Conservation (phyloP, 805 yeast genomes). For the Cyberlindnera saturnus region DNA sequence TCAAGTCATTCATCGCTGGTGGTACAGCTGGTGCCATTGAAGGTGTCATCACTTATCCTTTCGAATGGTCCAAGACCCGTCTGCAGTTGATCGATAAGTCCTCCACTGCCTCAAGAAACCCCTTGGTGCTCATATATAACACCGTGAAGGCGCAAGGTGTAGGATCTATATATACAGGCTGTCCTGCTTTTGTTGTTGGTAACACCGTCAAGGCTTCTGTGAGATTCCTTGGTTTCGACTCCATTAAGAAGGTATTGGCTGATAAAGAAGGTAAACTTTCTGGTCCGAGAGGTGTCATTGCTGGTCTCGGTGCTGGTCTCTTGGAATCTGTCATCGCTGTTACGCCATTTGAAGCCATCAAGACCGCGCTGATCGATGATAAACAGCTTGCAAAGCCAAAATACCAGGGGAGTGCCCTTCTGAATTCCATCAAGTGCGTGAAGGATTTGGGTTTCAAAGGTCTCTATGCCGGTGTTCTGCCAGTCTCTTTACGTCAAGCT, state of each 20-base stretch:
- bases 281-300: conserved; percentile 87
- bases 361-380: conserved; percentile 93
- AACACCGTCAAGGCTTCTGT: conserved; percentile 96
- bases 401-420: conserved; percentile 53
- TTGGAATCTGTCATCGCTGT: conserved; percentile 89
- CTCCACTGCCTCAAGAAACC: conserved; percentile 69
- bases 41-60: conserved; percentile 89
- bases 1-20: conserved; percentile 86
- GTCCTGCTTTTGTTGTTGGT: conserved; percentile 94
- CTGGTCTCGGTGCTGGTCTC: conserved; percentile 97
- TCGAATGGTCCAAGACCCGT: conserved; percentile 94
- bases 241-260: conserved; percentile 67
- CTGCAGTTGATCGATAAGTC: conserved; percentile 72
- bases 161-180: conserved; percentile 80
- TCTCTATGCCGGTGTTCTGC: conserved; percentile 81
- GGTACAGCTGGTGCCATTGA: conserved; percentile 96
- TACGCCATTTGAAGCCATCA: conserved; percentile 95
- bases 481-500: conserved; percentile 94
- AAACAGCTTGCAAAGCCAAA: conserved; percentile 70
- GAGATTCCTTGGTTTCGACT: conserved; percentile 87
- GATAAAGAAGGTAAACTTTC: conserved; percentile 85
- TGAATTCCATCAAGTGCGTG: conserved; percentile 53
- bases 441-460: conserved; percentile 79
- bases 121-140: conserved; percentile 70
- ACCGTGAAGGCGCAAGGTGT: conserved; percentile 77